Percentiles rank a stretch among this genome's conserved stretches.
phyloP scores from a whole-genome alignment of 805 yeast species.

The Wickerhamiella sergipiensis region DNA sequence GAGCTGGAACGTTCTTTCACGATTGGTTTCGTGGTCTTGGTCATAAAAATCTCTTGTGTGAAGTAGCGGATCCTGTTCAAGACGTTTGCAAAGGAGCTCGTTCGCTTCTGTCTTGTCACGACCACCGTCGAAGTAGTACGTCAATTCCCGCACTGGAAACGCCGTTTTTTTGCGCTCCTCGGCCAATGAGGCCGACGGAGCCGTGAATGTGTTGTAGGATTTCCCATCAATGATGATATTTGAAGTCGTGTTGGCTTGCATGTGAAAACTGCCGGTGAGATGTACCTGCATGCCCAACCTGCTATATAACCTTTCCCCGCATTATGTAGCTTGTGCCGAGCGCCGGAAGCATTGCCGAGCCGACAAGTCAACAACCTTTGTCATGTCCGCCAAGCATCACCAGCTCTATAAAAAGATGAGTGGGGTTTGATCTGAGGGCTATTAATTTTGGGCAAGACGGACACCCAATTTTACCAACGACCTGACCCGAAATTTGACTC shows the following conservation, averaged over 20 bases:
- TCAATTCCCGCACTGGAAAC: slow-evolving; percentile 27
- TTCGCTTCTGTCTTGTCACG: slow-evolving; percentile 26
- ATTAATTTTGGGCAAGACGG: too few relatives aligned
- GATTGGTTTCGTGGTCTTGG: slow-evolving; percentile 27
- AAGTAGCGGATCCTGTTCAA: slow-evolving; percentile 42
- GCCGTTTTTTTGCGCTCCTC: slow-evolving; percentile 27
- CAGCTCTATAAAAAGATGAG: too few relatives aligned
- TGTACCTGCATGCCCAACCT: too few relatives aligned
- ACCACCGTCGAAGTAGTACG: slow-evolving; percentile 32
- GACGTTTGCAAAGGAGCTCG: slow-evolving; percentile 28
- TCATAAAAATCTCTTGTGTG: slow-evolving; percentile 33
- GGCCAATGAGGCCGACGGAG: slow-evolving; percentile 26
- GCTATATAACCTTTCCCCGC: background rate
- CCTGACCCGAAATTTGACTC: too few relatives aligned
- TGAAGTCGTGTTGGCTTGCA: slow-evolving; percentile 3
- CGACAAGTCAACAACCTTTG: background rate
- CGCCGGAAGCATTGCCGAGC: background rate
- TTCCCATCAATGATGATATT: slow-evolving; percentile 14
- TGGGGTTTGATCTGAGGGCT: too few relatives aligned
- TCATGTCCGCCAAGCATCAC: too few relatives aligned
- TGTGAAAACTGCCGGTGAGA: background rate
- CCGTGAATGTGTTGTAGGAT: slow-evolving; percentile 19
- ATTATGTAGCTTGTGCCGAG: background rate
- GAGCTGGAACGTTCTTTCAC: slow-evolving; percentile 24
- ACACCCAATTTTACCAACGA: too few relatives aligned